A percentile compares a stretch with the other conserved stretches of the same genome.
phyloP scores from a whole-genome alignment of 1,284 basidiomycete genomes.

The Caloboletus inedulis region DNA sequence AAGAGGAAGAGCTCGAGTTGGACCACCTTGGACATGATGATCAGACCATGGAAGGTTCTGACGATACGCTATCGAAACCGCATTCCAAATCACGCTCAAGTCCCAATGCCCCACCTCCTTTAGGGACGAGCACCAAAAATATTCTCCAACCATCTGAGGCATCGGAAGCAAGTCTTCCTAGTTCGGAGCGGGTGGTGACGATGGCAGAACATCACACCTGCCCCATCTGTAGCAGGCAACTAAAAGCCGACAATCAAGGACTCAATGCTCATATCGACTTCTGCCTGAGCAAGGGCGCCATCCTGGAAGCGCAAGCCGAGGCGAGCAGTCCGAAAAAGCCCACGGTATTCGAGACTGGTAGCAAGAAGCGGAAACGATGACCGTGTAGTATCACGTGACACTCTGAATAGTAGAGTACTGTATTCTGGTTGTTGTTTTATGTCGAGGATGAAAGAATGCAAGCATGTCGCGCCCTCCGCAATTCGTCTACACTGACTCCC shows the following conservation, averaged over 20 bases:
- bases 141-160: background rate
- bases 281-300: constrained; percentile 68
- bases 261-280: constrained; percentile 76
- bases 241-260: constrained; percentile 61
- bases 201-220: constrained; percentile 38
- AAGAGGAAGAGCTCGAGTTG: constrained; percentile 38
- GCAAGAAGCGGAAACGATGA: constrained; percentile 17
- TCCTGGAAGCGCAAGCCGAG: constrained; percentile 59
- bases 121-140: background rate
- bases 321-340: constrained; percentile 29
- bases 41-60: constrained; percentile 17
- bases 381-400: constrained; percentile 25
- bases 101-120: background rate
- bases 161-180: constrained; percentile 6
- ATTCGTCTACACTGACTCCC: constrained; percentile 1
- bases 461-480: constrained; percentile 28
- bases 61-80: constrained; percentile 5
- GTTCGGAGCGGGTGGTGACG: background rate
- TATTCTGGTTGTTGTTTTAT: background rate
- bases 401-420: background rate
- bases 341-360: background rate
- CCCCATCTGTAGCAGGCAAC: constrained; percentile 58
- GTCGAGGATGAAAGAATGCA: constrained; percentile 24
- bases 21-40: constrained; percentile 21
- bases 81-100: constrained; percentile 19